Conservation (phyloP, 225 moss, liverwort and hornwort species). For the Physcomitrium patens region DNA sequence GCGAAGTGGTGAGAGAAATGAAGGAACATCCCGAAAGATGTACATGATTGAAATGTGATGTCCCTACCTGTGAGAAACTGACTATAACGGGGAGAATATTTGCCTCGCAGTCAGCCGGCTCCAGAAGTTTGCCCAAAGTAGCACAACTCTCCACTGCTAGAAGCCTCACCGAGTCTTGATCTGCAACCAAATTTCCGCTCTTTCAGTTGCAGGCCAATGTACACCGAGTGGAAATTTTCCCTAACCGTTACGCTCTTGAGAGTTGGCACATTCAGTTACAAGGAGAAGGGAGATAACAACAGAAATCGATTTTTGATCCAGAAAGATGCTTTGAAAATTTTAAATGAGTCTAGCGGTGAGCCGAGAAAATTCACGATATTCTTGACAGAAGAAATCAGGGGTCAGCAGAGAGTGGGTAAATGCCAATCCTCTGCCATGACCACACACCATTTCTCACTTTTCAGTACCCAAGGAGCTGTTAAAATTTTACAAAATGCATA, state of each 20-base stretch:
- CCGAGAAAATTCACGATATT: neutral
- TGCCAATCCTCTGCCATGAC: neutral
- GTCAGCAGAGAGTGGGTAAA: neutral
- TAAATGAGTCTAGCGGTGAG: too few relatives aligned
- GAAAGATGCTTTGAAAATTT: too few relatives aligned
- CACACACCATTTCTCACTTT: conserved; percentile 7
- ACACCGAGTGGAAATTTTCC: neutral
- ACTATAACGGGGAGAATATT: conserved; percentile 95
- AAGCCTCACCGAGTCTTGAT: conserved; percentile 99
- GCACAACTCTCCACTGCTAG: conserved; percentile 97
- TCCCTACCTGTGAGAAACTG: conserved; percentile 82
- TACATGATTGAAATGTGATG: neutral
- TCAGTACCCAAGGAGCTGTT: conserved; percentile 6
- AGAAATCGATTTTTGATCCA: too few relatives aligned
- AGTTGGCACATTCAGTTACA: neutral
- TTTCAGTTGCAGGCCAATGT: conserved; percentile 13
- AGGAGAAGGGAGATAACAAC: too few relatives aligned
- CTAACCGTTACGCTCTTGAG: neutral
- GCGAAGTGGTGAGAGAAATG: neutral
- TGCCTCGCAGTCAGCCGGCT: conserved; percentile 89
- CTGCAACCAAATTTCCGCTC: conserved; percentile 44
- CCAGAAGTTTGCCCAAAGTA: conserved; percentile 87
- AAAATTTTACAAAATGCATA: neutral
- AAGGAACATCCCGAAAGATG: neutral
- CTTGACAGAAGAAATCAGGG: neutral